phyloP scores from a whole-genome alignment of 768 basidiomycete genomes.

The Pluteus cervinus region DNA sequence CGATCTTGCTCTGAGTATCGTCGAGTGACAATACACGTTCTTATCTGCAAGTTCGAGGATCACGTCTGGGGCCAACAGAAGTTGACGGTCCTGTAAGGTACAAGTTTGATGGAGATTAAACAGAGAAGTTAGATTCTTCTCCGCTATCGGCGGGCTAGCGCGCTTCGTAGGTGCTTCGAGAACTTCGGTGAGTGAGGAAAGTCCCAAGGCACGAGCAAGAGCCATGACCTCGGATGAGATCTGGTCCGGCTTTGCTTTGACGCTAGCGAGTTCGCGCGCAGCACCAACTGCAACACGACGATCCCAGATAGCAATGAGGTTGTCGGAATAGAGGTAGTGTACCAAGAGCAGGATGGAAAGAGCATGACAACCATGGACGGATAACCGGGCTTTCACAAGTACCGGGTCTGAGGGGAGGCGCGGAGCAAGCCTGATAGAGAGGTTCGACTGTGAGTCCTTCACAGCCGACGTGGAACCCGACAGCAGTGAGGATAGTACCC shows the following conservation, averaged over 20 bases:
- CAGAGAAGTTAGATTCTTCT: slow-evolving; percentile 42
- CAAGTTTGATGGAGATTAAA: slow-evolving; percentile 31
- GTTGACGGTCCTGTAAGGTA: not conserved
- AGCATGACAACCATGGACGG: slow-evolving; percentile 51
- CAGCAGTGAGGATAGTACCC: slow-evolving; percentile 38
- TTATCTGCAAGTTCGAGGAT: slow-evolving; percentile 64
- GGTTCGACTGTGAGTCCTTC: slow-evolving; percentile 9
- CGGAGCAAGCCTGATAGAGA: slow-evolving; percentile 11
- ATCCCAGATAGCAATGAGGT: slow-evolving; percentile 81
- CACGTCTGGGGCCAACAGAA: slow-evolving; percentile 54
- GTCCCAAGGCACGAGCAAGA: slow-evolving; percentile 52
- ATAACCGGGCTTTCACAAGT: slow-evolving; percentile 24
- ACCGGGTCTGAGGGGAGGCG: slow-evolving; percentile 13
- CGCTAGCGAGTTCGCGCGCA: slow-evolving; percentile 26
- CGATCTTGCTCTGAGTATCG: slow-evolving; percentile 75
- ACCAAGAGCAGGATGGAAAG: slow-evolving; percentile 71
- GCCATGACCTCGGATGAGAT: slow-evolving; percentile 60
- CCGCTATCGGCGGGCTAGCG: slow-evolving; percentile 40
- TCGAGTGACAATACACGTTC: slow-evolving; percentile 62
- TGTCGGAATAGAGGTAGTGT: slow-evolving; percentile 86
- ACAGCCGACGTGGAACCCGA: slow-evolving; percentile 16
- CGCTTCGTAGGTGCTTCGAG: slow-evolving; percentile 61
- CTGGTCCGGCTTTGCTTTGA: slow-evolving; percentile 36
- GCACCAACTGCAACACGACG: slow-evolving; percentile 48
- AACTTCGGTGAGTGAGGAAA: slow-evolving; percentile 47